Evolutionary conservation across 805 yeast species (phyloP), one percentile per base, ranked within the genome.

Genomic region (Lipomyces chichibuensis): DNA sequence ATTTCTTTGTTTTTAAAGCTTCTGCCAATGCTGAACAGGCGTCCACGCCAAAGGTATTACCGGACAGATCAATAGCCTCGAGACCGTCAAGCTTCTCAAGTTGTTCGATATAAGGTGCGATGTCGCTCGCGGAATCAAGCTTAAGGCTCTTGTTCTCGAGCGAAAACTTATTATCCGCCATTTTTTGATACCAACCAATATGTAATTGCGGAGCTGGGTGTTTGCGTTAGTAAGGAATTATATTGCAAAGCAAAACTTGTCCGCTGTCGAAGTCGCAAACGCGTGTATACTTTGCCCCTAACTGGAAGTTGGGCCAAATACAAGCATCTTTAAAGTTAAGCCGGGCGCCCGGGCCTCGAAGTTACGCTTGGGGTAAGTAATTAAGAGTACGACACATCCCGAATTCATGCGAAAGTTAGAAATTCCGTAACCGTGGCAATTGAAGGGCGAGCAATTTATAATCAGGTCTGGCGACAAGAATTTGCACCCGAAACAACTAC

Each of bases 31-130:
- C 84, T 74, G 85, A 82, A 46, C 96, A 90, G 3, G 98, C 97
- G 57, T 88, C 97, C 65, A 92, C 88, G 66, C 98, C 97, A 70
- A 93, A 87, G 37, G 99, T 93, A 81, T 94, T 95, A 71, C 99
- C 99, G 7, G 93, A 88, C 65, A 95, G 82, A 77, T 92, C 96
- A 55, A 93, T 81, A 73, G 85, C 87, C 51, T 83, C 84, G 82
- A 81, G 65, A 65, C 76, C 65, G 7, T 59, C 67, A 46, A 66
- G 53, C 52, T 63, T 68, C 49, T 73, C 75, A 65, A 95, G 81
- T 70, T 87, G 89, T 14, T 84, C 84, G 27, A 90, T 77, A 73
- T 86, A 84, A n/a, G 90, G 88, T 73, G 85, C 83, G 68, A 93
- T 89, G 74, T 93, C 97, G 17, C 82, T 86, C 20, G 81, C 84